Conservation (phyloP, 1,284 basidiomycete genomes). For the Calocybe gambosa region DNA sequence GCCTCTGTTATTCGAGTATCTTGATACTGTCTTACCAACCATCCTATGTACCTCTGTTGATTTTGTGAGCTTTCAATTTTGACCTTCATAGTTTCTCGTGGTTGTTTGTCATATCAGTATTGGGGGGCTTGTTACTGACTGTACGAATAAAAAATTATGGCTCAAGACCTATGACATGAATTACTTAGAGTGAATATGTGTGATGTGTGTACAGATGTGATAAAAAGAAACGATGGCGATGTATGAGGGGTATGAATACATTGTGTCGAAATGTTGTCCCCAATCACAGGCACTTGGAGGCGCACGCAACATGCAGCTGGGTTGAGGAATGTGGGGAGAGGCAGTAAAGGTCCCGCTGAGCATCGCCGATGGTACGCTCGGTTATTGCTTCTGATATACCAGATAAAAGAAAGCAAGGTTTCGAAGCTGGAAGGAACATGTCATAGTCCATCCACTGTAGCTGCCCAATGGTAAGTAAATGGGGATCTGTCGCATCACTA, state of each 20-base stretch:
- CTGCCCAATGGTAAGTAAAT: constrained; percentile 52
- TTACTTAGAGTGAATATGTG: not conserved
- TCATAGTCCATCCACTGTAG: constrained; percentile 68
- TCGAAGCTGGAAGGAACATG: constrained; percentile 53
- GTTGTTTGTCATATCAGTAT: constrained; percentile 21
- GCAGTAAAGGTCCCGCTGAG: constrained; percentile 60
- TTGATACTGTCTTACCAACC: constrained; percentile 14
- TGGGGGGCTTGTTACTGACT: constrained; percentile 51
- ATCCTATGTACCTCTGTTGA: constrained; percentile 27
- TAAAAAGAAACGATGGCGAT: not conserved
- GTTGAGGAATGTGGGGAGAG: constrained; percentile 45
- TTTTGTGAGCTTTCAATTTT: constrained; percentile 21
- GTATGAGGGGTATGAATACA: constrained; percentile 12
- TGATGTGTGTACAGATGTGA: not conserved
- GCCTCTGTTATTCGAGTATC: constrained; percentile 4
- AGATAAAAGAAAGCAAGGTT: constrained; percentile 48
- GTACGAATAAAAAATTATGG: constrained; percentile 47
- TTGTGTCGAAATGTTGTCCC: constrained; percentile 1
- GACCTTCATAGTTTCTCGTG: constrained; percentile 15
- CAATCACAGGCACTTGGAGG: constrained; percentile 32
- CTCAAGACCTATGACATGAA: not conserved
- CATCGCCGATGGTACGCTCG: constrained; percentile 48
- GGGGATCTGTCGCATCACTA: constrained; percentile 25
- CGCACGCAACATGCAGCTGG: constrained; percentile 55
- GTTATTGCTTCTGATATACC: constrained; percentile 47